Percentiles rank a stretch among this genome's conserved stretches.
phyloP scores from a whole-genome alignment of 768 basidiomycete genomes.

The Coprinopsis strossmayeri region DNA sequence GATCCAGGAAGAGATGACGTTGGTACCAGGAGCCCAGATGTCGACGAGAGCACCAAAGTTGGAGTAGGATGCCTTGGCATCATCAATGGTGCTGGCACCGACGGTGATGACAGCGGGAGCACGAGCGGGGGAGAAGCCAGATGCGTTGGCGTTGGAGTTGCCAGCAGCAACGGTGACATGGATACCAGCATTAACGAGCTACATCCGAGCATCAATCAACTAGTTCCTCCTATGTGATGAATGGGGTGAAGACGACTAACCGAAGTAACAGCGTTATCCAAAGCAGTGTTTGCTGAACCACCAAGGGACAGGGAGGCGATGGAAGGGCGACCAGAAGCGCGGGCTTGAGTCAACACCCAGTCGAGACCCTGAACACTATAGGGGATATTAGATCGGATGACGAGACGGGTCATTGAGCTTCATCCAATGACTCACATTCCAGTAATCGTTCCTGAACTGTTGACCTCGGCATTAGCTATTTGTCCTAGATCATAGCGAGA shows the following conservation, averaged over 20 bases:
- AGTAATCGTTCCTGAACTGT: slow-evolving; percentile 14
- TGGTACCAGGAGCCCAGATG: slow-evolving; percentile 33
- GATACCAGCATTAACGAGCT: slow-evolving; percentile 22
- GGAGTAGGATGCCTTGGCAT: slow-evolving; percentile 28
- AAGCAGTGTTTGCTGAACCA: slow-evolving; percentile 17
- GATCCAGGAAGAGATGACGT: slow-evolving; percentile 26
- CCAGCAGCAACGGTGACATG: slow-evolving; percentile 32
- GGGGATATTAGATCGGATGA: not conserved
- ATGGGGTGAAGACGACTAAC: slow-evolving; percentile 6
- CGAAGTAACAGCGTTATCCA: slow-evolving; percentile 24
- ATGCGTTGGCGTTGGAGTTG: slow-evolving; percentile 26
- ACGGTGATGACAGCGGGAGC: slow-evolving; percentile 30
- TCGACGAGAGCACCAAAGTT: slow-evolving; percentile 38
- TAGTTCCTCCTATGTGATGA: not conserved
- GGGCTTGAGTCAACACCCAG: slow-evolving; percentile 18
- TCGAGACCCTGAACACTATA: slow-evolving; percentile 22
- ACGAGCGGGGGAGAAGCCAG: slow-evolving; percentile 27
- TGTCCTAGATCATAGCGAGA: slow-evolving; percentile 10
- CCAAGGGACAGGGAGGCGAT: slow-evolving; percentile 29
- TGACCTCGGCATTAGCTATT: not conserved
- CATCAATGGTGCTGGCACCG: slow-evolving; percentile 30
- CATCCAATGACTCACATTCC: slow-evolving; percentile 12
- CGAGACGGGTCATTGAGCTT: not conserved
- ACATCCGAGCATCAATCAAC: not conserved
- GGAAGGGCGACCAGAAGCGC: slow-evolving; percentile 18